Conservation (phyloP, 2,329 filamentous ascomycete species). For the Cercospora berteroae region DNA sequence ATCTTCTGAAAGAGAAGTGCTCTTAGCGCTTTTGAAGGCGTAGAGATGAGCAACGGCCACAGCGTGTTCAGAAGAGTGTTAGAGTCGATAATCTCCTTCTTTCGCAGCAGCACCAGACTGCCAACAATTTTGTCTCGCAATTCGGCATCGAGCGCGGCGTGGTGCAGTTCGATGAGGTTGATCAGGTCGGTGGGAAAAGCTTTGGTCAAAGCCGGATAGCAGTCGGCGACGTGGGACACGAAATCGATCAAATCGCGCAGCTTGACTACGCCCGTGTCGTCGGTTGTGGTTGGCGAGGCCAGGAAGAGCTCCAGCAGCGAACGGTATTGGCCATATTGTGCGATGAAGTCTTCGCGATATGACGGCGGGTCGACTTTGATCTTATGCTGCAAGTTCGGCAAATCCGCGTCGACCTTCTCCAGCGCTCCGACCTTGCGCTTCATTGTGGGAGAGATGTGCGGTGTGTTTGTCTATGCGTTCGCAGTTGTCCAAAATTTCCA, state of each 20-base stretch:
- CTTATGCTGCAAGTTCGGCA: slow-evolving; percentile 89
- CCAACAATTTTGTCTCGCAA: slow-evolving; percentile 92
- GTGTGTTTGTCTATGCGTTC: not conserved
- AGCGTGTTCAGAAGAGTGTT: slow-evolving; percentile 78
- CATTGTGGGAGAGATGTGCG: slow-evolving; percentile 54
- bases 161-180: slow-evolving; percentile 75
- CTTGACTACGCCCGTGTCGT: slow-evolving; percentile 74
- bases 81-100: slow-evolving; percentile 91
- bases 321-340: slow-evolving; percentile 89
- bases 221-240: slow-evolving; percentile 88
- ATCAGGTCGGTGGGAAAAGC: slow-evolving; percentile 79
- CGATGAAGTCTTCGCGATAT: slow-evolving; percentile 83
- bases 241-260: slow-evolving; percentile 92
- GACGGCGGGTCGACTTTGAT: slow-evolving; percentile 84
- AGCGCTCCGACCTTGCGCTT: slow-evolving; percentile 89
- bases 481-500: slow-evolving; percentile 3
- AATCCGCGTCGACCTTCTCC: slow-evolving; percentile 91
- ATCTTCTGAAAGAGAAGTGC: slow-evolving; percentile 86
- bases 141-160: slow-evolving; percentile 77
- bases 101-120: slow-evolving; percentile 78
- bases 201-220: slow-evolving; percentile 77
- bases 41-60: slow-evolving; percentile 92
- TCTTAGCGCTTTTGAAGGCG: slow-evolving; percentile 84
- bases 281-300: slow-evolving; percentile 73
- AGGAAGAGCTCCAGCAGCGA: slow-evolving; percentile 89